Conservation (phyloP, 768 basidiomycete species). For the Piloderma croceum region DNA sequence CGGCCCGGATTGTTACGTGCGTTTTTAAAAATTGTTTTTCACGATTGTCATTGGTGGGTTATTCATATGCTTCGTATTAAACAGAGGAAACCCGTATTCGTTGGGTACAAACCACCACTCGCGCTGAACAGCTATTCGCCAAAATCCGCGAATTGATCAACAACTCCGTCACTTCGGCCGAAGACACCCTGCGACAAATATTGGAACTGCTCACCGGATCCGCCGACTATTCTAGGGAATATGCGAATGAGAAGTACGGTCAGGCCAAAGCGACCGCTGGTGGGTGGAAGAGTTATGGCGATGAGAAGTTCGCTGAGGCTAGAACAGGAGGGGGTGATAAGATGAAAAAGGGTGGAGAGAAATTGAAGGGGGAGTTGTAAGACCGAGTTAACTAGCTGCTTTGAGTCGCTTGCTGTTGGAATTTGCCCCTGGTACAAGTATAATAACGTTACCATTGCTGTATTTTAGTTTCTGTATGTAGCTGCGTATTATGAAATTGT, state of each 20-base stretch:
- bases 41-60: not conserved
- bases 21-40: constrained; percentile 12
- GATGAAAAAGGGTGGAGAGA: constrained; percentile 32
- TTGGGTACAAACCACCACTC: constrained; percentile 62
- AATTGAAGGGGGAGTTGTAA: constrained; percentile 37
- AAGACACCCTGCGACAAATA: constrained; percentile 62
- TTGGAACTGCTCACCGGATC: constrained; percentile 41
- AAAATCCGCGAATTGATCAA: constrained; percentile 64
- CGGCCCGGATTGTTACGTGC: constrained; percentile 78
- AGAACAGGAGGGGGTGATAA: constrained; percentile 34
- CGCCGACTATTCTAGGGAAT: constrained; percentile 17
- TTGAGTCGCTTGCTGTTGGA: too few relatives aligned
- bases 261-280: constrained; percentile 17
- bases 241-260: constrained; percentile 25
- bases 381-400: too few relatives aligned
- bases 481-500: too few relatives aligned
- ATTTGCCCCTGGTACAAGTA: too few relatives aligned
- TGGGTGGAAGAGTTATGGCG: constrained; percentile 22
- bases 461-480: too few relatives aligned
- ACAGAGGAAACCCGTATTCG: constrained; percentile 74
- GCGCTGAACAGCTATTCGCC: constrained; percentile 51
- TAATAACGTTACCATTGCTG: too few relatives aligned
- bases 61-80: not conserved
- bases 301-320: constrained; percentile 24
- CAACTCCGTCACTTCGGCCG: constrained; percentile 63